Evolutionary conservation across 1,284 basidiomycete genomes (phyloP), one percentile per base, ranked within the genome.

Genomic region (Tilletia indica): DNA sequence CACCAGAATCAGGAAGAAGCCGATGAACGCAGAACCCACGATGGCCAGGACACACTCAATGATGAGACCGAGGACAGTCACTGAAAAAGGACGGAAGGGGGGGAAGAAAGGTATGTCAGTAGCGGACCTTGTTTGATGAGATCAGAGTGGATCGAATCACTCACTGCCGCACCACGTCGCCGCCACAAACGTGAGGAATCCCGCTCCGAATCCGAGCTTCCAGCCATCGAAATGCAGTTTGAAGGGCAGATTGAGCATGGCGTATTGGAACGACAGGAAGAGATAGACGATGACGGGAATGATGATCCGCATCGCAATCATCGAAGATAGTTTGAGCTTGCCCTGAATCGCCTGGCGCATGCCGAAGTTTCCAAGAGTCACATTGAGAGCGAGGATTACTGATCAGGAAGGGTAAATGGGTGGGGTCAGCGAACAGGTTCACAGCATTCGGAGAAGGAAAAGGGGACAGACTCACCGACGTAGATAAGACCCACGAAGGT

Each of bases 401-500:
- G 25, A 31, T 31, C 25, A 31, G 25, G 25, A 31, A 31, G 25
- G 25, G 2, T 31, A 31, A 31, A 31, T 31, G 25, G 25, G 25
- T 31, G 25, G 25, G 25, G 25, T 31, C 25, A 31, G 25, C 25
- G 25, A 31, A 31, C 25, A 31, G 25, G 25, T 31, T 31, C 25
- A 31, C 25, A 31, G 25, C 25, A 31, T 31, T 31, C 25, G 25
- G 25, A 31, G 25, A 31, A 31, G 25, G 25, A 31, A 31, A 31
- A 31, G 25, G 25, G 25, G 25, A 31, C 25, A 45, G 14, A 45
- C 42, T 45, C 42, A 45, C 42, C 42, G 25, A 31, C 25, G 25
- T 31, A 31, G 25, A 31, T 31, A 31, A 91, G 86, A 34, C 91
- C 92, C 34, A 93, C 91, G 73, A 90, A 91, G 56, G 89, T 87